Conservation (phyloP, 176 grass and related monocot species). For the Oryza officinalis region DNA sequence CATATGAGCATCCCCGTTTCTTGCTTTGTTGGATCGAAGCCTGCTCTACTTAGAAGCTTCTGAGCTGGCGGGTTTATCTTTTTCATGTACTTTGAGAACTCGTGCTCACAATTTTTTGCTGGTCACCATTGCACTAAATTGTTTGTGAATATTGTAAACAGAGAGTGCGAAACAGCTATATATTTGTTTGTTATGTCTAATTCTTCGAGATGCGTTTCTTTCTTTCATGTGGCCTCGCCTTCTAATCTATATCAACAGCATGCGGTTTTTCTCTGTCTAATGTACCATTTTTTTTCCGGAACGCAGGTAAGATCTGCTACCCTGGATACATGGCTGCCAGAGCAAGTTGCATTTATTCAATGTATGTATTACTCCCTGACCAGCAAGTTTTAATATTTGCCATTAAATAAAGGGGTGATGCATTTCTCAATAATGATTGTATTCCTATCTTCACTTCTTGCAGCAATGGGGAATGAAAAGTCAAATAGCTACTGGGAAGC, state of each 20-base stretch:
- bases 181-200: neutral
- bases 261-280: neutral
- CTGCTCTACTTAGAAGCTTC: neutral
- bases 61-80: neutral
- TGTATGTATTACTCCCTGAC: slow-evolving; percentile 47
- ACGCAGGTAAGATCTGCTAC: slow-evolving; percentile 92
- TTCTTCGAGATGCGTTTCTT: slow-evolving; percentile 1
- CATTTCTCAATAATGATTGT: slow-evolving; percentile 19
- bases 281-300: slow-evolving; percentile 4
- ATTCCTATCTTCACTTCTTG: slow-evolving; percentile 28
- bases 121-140: neutral
- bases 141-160: neutral
- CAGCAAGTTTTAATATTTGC: slow-evolving; percentile 16
- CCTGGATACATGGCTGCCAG: slow-evolving; percentile 96
- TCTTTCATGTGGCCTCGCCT: neutral
- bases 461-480: slow-evolving; percentile 98
- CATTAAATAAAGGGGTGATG: slow-evolving; percentile 12
- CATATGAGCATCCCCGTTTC: neutral
- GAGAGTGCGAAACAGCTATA: neutral
- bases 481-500: slow-evolving; percentile 97
- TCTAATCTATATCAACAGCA: neutral
- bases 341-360: slow-evolving; percentile 99
- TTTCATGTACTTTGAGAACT: neutral
- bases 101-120: neutral
- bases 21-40: slow-evolving; percentile 34